Evolutionary conservation across 2,329 filamentous ascomycete genomes (phyloP).

Genomic region (Capronia coronata): DNA sequence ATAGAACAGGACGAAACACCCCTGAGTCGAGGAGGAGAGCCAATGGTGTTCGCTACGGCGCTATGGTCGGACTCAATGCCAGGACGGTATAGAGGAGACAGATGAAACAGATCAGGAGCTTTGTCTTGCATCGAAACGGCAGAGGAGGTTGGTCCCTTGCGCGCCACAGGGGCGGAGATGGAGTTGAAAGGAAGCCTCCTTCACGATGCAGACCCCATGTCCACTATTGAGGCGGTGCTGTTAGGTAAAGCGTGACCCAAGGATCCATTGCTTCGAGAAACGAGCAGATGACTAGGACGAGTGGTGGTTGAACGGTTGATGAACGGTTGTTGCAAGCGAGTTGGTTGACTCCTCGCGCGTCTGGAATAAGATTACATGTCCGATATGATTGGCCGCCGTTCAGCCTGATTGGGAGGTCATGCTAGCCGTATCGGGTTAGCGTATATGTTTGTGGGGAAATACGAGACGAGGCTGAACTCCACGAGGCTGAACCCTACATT

Average conservation of each 20-base stretch:
- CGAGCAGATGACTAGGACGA: neutral
- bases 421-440: neutral
- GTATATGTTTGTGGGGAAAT: no score
- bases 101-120: slow-evolving; percentile 16
- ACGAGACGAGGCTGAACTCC: neutral
- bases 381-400: neutral
- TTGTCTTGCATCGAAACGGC: slow-evolving; percentile 10
- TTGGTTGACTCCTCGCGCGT: neutral
- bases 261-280: neutral
- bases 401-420: neutral
- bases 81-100: neutral
- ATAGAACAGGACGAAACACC: slow-evolving; percentile 20
- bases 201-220: neutral
- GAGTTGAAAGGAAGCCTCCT: neutral
- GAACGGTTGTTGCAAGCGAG: neutral
- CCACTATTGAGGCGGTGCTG: slow-evolving; percentile 15
- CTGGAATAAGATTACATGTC: neutral
- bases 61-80: neutral
- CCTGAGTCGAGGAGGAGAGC: neutral
- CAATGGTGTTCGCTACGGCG: slow-evolving; percentile 1
- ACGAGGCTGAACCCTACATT: no score
- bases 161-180: neutral
- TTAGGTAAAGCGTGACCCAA: neutral
- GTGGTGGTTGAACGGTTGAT: neutral
- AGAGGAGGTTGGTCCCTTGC: neutral